Percentiles rank a stretch among this genome's conserved stretches.
phyloP scores from a whole-genome alignment of 306 rosid genomes.

The Leucaena leucocephala region DNA sequence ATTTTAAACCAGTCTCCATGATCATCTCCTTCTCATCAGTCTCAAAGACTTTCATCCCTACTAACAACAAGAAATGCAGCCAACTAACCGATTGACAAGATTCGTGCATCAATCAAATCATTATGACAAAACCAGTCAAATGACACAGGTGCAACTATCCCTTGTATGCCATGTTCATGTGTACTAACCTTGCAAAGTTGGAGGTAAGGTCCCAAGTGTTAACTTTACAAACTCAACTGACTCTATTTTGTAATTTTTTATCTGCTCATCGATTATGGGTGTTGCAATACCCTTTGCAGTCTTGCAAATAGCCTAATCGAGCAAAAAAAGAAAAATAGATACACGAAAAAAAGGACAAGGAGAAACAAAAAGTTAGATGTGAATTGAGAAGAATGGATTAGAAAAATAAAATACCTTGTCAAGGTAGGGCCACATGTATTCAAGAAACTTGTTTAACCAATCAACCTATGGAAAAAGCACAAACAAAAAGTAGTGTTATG shows the following conservation, averaged over 20 bases:
- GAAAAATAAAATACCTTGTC: slow-evolving; percentile 69
- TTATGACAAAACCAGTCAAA: slow-evolving; percentile 18
- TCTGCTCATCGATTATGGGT: slow-evolving; percentile 88
- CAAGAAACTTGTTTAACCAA: slow-evolving; percentile 83
- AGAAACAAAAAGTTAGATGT: not conserved
- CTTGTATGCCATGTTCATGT: slow-evolving; percentile 9
- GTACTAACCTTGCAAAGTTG: slow-evolving; percentile 89
- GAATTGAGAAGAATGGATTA: slow-evolving; percentile 1
- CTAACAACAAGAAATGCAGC: slow-evolving; percentile 22
- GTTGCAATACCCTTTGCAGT: slow-evolving; percentile 69
- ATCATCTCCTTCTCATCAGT: slow-evolving; percentile 97
- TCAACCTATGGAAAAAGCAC: slow-evolving; percentile 58
- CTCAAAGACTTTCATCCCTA: slow-evolving; percentile 85
- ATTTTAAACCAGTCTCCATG: slow-evolving; percentile 86
- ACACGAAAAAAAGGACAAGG: slow-evolving; percentile 20
- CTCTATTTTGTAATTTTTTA: slow-evolving; percentile 81
- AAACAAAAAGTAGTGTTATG: not conserved
- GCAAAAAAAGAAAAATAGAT: not conserved
- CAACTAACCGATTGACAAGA: slow-evolving; percentile 17
- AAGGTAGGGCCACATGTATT: slow-evolving; percentile 85
- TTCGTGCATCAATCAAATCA: slow-evolving; percentile 18
- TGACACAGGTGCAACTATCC: slow-evolving; percentile 10
- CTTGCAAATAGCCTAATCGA: slow-evolving; percentile 78
- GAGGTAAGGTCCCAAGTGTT: slow-evolving; percentile 84
- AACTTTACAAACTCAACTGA: slow-evolving; percentile 77